Base-by-base conservation (phyloP, 352 stramenopile genomes). In the Albugo candida region DNA sequence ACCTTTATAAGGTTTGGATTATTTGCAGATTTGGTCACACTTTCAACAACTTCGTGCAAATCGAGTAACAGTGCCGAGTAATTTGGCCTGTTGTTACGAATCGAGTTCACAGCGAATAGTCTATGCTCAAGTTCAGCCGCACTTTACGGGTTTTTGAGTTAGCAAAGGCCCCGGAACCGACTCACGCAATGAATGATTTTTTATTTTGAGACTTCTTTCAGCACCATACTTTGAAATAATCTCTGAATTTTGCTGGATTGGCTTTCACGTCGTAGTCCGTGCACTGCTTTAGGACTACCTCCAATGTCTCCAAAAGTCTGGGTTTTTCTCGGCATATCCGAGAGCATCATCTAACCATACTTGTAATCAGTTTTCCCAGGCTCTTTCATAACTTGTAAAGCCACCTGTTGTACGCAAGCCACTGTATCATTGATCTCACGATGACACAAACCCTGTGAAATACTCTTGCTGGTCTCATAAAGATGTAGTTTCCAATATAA, bases 401-500 rank as follows among this genome's bases (percentile, higher is more conserved):
- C 16, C 14, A 16, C 46, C 1, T 45, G 34, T 42, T 63, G 55
- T 21, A 49, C 58, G 21, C 59, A 66, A 0, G 55, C 52, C 2
- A 61, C 55, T 0, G 51, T 41, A 24, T 63, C 51, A 38, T 58
- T 0, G 24, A 49, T 1, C 55, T 53, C 55, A 55, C 55, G 0
- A 47, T 41, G 5, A 65, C 55, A 0, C 46, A 27, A 0, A 45
- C 56, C n/a, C 43, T 47, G 19, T 19, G 48, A 13, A 19, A 50
- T n/a, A 53, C 36, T 18, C 48, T 60, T 54, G 0, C 48, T 55
- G 16, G 54, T 45, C 13, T 39, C 31, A 14, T 61, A 52, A 0
- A 59, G 16, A 0, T 51, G 36, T 21, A 62, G 24, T 18, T 62
- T 51, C 58, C 58, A 65, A 35, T 60, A 62, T 1, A 54, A 51